Percentiles rank a stretch among this genome's conserved stretches.
Conservation (phyloP, 1,284 basidiomycete genomes). For the Phellopilus nigrolimitatus region DNA sequence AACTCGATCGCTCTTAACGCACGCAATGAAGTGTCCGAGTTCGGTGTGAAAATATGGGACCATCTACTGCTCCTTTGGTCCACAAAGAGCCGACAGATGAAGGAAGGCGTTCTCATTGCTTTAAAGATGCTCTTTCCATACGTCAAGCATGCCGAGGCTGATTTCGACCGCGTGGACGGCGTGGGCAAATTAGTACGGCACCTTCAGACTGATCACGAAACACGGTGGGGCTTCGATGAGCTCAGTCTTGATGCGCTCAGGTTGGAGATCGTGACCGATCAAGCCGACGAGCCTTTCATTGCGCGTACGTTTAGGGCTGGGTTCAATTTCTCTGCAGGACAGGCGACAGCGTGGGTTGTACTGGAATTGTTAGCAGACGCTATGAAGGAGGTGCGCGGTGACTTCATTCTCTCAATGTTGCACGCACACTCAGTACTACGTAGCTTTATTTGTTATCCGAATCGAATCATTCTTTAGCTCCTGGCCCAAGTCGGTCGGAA, state of each 20-base stretch:
- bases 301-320: conserved; percentile 66
- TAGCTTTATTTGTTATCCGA: conserved; percentile 64
- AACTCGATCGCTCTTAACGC: conserved; percentile 71
- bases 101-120: conserved; percentile 64
- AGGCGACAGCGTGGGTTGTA: conserved; percentile 77
- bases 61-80: conserved; percentile 68
- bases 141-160: conserved; percentile 36
- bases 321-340: conserved; percentile 61
- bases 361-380: conserved; percentile 85
- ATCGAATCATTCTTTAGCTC: conserved; percentile 40
- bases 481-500: conserved; percentile 24
- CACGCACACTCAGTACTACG: conserved; percentile 21
- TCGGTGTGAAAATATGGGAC: conserved; percentile 61
- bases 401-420: conserved; percentile 13
- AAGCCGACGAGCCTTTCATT: conserved; percentile 42
- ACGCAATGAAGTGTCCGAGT: conserved; percentile 49
- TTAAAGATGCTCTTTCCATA: conserved; percentile 71
- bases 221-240: conserved; percentile 54
- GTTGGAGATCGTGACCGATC: conserved; percentile 38
- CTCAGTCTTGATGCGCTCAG: conserved; percentile 64
- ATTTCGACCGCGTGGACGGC: conserved; percentile 33
- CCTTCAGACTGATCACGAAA: conserved; percentile 59
- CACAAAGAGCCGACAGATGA: conserved; percentile 64
- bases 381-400: conserved; percentile 50
- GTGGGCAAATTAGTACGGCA: conserved; percentile 49